Base-by-base conservation (phyloP, 2,329 filamentous ascomycete species). In the Calonectria ilicicola region DNA sequence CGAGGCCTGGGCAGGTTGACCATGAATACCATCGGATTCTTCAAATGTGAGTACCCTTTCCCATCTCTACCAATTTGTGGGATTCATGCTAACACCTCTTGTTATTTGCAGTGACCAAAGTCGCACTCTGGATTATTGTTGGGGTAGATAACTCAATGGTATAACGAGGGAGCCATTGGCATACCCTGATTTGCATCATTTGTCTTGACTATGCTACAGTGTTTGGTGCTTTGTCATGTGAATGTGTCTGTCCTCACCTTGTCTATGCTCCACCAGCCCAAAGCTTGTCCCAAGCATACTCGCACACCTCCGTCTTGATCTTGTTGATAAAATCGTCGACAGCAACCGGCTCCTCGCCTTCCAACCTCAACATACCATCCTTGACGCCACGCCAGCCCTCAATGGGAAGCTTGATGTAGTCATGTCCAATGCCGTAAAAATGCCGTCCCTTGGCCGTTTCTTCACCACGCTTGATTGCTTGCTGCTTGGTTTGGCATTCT, bases 331-430 rank as follows among this genome's bases (percentile, higher is more conserved):
- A 17, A 64, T 76, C 72, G 17, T 76, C 65, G 23, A 77, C 72
- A n/a, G 67, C 56, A 17, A 77, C 26, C 0, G 70, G 67, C 1
- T 77, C 76, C 29, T 77, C 74, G 15, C 74, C 76, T 7, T 77
- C 76, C n/a, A 77, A 12, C 35, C 46, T 65, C 10, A 77, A 32
- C 23, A 73, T 70, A 5, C 75, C 75, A 35, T 76, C 70, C 69
- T 74, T 72, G 27, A 77, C 69, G 3, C 76, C 76, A 8, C 58
- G 19, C 76, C 76, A 77, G 2, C 76, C 76, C 32, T 77, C 72
- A 3, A 77, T 53, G 1, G 76, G 76, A 19, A 68, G 47, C 49
- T 76, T 76, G 42, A 77, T 38, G 35, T 72, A 71, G 32, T 72
- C 65, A 14, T 77, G 76, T 2, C 71, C 53, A 7, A 40, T 69